A percentile compares a stretch with the other conserved stretches of the same genome.
Evolutionary conservation across 768 basidiomycete genomes (phyloP).

Genomic region (Boletus vinaceobasis): DNA sequence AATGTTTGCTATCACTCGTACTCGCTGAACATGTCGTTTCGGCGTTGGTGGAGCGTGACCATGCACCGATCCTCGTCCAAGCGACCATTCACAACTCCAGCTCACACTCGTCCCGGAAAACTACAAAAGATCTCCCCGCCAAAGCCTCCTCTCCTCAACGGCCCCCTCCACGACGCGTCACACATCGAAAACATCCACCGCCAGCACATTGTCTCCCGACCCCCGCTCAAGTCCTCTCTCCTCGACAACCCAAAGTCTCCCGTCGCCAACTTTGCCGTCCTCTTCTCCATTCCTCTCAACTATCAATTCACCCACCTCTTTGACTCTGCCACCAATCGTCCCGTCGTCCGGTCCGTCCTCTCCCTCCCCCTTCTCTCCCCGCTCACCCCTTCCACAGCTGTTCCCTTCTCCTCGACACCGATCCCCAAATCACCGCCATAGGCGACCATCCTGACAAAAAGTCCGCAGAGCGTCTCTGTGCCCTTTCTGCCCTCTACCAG

Average conservation of each 20-base stretch:
- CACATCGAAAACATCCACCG: slow-evolving; percentile 31
- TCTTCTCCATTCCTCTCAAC: slow-evolving; percentile 9
- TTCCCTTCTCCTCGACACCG: slow-evolving; percentile 25
- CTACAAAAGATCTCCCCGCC: slow-evolving; percentile 5
- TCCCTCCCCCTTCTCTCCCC: neutral
- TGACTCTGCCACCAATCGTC: slow-evolving; percentile 9
- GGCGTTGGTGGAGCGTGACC: neutral
- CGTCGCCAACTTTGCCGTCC: slow-evolving; percentile 40
- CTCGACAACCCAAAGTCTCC: slow-evolving; percentile 52
- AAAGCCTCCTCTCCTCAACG: slow-evolving; percentile 6
- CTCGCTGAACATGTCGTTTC: neutral
- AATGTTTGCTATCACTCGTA: no score
- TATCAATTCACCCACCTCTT: slow-evolving; percentile 15
- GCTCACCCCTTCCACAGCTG: slow-evolving; percentile 17
- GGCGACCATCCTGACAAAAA: slow-evolving; percentile 61
- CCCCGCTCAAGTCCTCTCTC: slow-evolving; percentile 28
- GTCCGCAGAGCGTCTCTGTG: slow-evolving; percentile 72
- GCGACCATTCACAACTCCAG: slow-evolving; percentile 4
- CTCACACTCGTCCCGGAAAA: slow-evolving; percentile 15
- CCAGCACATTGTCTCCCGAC: slow-evolving; percentile 5
- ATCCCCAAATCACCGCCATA: slow-evolving; percentile 47
- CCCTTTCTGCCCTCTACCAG: slow-evolving; percentile 70
- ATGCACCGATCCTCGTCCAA: slow-evolving; percentile 12
- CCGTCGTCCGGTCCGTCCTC: slow-evolving; percentile 23
- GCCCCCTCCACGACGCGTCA: slow-evolving; percentile 36